These are phyloP conservation scores for Houttuynia cordata DNA, from an alignment of 164 flowering plant genomes.

Conservation along the genomic window DNA sequence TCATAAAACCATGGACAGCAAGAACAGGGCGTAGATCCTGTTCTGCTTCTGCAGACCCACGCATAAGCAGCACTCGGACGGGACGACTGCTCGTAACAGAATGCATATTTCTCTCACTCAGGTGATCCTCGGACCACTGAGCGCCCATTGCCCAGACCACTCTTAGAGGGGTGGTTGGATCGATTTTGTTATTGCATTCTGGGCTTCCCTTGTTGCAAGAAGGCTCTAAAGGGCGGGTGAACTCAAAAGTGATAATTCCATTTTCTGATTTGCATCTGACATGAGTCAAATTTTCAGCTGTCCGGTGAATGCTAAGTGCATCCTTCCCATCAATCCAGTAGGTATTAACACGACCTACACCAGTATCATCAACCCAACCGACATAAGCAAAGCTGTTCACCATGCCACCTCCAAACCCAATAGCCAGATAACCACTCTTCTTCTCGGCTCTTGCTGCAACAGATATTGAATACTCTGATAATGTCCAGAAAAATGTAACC, in stretches of 20 bases:
- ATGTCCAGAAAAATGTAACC: slow-evolving; percentile 85
- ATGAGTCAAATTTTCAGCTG: slow-evolving; percentile 74
- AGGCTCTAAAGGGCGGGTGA: slow-evolving; percentile 71
- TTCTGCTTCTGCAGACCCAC: slow-evolving; percentile 96
- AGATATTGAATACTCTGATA: slow-evolving; percentile 56
- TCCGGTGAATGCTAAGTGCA: slow-evolving; percentile 60
- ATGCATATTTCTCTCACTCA: slow-evolving; percentile 85
- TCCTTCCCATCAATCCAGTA: slow-evolving; percentile 89
- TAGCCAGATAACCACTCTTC: slow-evolving; percentile 88
- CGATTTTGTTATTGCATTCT: slow-evolving; percentile 81
- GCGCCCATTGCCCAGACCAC: slow-evolving; percentile 98
- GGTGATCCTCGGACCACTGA: slow-evolving; percentile 54
- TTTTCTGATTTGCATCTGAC: slow-evolving; percentile 85
- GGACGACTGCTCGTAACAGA: slow-evolving; percentile 63
- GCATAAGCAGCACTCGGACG: slow-evolving; percentile 59
- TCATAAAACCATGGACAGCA: slow-evolving; percentile 98
- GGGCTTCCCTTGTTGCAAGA: slow-evolving; percentile 35
- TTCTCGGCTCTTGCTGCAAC: slow-evolving; percentile 90
- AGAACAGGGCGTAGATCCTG: slow-evolving; percentile 88
- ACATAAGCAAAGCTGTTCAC: slow-evolving; percentile 85
- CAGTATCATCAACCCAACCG: slow-evolving; percentile 72
- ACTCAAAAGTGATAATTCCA: slow-evolving; percentile 88
- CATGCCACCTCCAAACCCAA: slow-evolving; percentile 89
- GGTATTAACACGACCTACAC: slow-evolving; percentile 61
- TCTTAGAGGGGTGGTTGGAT: slow-evolving; percentile 77